Evolutionary conservation across 2,329 filamentous ascomycete species (phyloP).

Genomic region (Xylaria sp.): DNA sequence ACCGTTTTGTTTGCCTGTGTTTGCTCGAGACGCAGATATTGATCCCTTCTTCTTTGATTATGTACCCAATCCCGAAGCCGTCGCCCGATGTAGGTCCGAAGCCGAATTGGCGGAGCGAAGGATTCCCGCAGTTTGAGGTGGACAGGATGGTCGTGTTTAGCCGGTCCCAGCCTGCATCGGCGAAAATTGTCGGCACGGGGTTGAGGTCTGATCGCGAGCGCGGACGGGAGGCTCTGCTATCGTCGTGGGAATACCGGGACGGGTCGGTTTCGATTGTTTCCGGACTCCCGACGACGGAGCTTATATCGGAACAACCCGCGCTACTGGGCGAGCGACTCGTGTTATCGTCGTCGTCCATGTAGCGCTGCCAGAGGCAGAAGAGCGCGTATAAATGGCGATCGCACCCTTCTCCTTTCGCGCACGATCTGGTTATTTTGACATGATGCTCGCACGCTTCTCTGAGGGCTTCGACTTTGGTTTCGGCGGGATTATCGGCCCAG

Average conservation of each 20-base stretch:
- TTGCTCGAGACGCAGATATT: constrained; percentile 90
- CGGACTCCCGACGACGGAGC: constrained; percentile 48
- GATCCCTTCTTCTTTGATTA: constrained; percentile 91
- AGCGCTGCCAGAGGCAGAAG: constrained; percentile 90
- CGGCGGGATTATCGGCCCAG: constrained; percentile 83
- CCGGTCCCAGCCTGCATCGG: constrained; percentile 87
- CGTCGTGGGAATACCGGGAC: constrained; percentile 40
- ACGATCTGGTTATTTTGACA: constrained; percentile 71
- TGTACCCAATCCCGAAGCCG: constrained; percentile 96
- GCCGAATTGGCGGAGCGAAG: constrained; percentile 87
- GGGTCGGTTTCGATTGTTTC: constrained; percentile 11
- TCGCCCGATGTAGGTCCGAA: constrained; percentile 93
- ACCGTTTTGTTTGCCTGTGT: constrained; percentile 86
- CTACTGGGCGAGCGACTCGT: constrained; percentile 48
- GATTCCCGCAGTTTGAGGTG: constrained; percentile 98
- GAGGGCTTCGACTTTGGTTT: constrained; percentile 80
- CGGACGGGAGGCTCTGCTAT: constrained; percentile 49
- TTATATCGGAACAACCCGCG: constrained; percentile 54
- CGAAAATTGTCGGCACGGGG: constrained; percentile 72
- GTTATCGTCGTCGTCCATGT: constrained; percentile 73
- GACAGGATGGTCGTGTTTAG: constrained; percentile 91
- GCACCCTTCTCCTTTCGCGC: constrained; percentile 83
- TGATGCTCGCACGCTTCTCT: constrained; percentile 80
- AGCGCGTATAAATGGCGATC: constrained; percentile 92
- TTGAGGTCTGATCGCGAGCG: constrained; percentile 35